phyloP scores from a whole-genome alignment of 129 eudicot species.

The Flaveria linearis region DNA sequence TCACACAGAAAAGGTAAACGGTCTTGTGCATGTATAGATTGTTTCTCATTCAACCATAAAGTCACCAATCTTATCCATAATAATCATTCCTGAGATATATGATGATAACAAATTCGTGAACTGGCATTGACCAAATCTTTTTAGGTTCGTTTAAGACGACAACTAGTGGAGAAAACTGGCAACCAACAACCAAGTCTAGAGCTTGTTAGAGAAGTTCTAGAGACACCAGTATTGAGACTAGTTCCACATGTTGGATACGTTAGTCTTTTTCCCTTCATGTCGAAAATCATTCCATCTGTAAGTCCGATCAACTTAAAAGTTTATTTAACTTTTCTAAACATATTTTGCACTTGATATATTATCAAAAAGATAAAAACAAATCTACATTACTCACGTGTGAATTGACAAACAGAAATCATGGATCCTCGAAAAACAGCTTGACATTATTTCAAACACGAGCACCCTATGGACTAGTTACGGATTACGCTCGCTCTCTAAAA shows the following conservation, averaged over 20 bases:
- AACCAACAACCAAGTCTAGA: constrained; percentile 61
- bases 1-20: constrained; percentile 85
- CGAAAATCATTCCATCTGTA: constrained; percentile 86
- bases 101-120: background rate
- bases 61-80: background rate
- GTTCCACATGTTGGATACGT: constrained; percentile 98
- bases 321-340: background rate
- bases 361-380: background rate
- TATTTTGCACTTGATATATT: background rate
- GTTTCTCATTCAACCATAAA: background rate
- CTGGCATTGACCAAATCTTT: background rate
- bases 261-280: constrained; percentile 93
- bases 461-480: constrained; percentile 83
- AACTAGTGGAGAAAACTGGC: constrained; percentile 48
- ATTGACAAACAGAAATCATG: constrained; percentile 55
- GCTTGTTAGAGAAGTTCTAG: constrained; percentile 76
- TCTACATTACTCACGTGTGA: background rate
- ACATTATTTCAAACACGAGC: constrained; percentile 75
- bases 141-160: constrained; percentile 81
- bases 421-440: constrained; percentile 85
- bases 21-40: constrained; percentile 4
- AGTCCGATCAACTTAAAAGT: constrained; percentile 39
- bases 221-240: constrained; percentile 60
- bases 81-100: background rate
- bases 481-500: constrained; percentile 76